phyloP scores from a whole-genome alignment of 306 rosid genomes.

The Corylus avellana region DNA sequence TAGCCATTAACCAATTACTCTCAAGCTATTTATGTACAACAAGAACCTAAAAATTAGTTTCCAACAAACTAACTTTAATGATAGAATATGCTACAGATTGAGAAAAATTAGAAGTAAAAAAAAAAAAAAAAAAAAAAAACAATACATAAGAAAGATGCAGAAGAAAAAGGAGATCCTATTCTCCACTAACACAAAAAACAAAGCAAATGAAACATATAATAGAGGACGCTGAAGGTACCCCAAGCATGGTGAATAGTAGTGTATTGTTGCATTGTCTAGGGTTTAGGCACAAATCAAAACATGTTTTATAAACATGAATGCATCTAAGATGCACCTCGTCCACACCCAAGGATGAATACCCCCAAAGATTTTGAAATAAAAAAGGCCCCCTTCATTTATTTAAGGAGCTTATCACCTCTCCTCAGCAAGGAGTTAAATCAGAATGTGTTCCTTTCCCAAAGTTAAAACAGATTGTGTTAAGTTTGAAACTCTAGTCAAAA shows the following conservation, averaged over 20 bases:
- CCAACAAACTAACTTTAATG: not conserved
- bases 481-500: too few relatives aligned
- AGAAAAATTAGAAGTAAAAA: not conserved
- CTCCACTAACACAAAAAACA: not conserved
- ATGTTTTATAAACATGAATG: too few relatives aligned
- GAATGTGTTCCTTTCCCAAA: too few relatives aligned
- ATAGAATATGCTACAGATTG: not conserved
- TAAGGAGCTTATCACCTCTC: constrained; percentile 32
- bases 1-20: constrained; percentile 13
- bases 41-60: not conserved
- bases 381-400: too few relatives aligned
- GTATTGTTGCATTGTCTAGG: too few relatives aligned
- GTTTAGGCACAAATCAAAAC: too few relatives aligned
- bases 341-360: too few relatives aligned
- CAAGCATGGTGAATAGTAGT: too few relatives aligned
- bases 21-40: constrained; percentile 20
- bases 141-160: not conserved
- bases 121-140: not conserved
- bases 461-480: too few relatives aligned
- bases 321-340: too few relatives aligned
- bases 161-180: not conserved
- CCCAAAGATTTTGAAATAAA: too few relatives aligned
- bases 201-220: not conserved
- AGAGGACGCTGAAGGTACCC: not conserved
- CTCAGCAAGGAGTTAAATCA: constrained; percentile 44